Evolutionary conservation across 2,329 filamentous ascomycete species (phyloP).

Genomic region (Fusarium bactridioides): DNA sequence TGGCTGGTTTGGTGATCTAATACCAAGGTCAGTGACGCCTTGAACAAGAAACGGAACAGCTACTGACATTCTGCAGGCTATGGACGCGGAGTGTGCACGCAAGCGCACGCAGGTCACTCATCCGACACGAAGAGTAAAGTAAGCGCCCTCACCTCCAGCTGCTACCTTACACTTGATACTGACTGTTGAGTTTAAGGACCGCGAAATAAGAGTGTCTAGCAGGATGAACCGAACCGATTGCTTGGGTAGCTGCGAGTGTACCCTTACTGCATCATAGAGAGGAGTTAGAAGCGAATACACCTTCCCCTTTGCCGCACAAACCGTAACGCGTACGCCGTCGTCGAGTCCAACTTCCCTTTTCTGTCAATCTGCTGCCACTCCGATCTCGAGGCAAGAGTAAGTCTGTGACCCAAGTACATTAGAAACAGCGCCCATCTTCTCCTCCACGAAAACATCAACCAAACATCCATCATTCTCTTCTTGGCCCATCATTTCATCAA

Average conservation of each 20-base stretch:
- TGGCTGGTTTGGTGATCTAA: not conserved
- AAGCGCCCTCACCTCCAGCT: no score
- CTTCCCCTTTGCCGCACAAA: not conserved
- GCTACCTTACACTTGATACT: not conserved
- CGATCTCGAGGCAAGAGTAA: not conserved
- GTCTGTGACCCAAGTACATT: not conserved
- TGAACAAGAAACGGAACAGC: not conserved
- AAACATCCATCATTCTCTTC: not conserved
- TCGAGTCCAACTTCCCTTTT: not conserved
- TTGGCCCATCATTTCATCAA: not conserved
- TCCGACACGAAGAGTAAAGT: not conserved
- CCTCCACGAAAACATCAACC: not conserved
- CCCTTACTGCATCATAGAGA: no score
- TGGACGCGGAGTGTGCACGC: not conserved
- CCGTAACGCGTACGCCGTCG: not conserved
- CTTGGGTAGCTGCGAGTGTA: no score
- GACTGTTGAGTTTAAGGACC: not conserved
- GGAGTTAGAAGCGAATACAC: not conserved
- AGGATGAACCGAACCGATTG: no score
- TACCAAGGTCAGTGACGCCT: not conserved
- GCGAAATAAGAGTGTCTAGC: accelerated
- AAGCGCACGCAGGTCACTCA: no score
- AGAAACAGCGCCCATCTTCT: not conserved
- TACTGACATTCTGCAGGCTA: not conserved
- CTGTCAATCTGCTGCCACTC: no score